Conservation (phyloP, 176 grass and related monocot species). For the Elymus sibiricus region DNA sequence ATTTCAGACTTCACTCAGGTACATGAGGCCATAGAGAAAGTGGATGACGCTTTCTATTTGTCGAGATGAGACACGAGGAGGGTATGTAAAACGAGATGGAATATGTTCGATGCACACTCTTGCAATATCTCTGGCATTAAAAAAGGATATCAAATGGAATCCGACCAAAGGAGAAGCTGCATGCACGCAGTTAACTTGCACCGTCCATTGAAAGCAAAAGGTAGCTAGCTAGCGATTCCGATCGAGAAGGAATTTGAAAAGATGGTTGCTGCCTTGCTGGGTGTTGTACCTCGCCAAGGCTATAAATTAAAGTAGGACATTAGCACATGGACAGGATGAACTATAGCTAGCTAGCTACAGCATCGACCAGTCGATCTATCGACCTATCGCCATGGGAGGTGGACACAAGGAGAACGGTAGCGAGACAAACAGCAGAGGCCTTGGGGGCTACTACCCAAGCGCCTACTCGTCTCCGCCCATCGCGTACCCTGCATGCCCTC, state of each 20-base stretch:
- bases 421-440: background rate
- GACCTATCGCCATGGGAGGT: slow-evolving; percentile 11
- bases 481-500: background rate
- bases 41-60: too few species aligned
- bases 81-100: background rate
- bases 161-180: background rate
- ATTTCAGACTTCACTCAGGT: too few species aligned
- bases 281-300: background rate
- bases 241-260: background rate
- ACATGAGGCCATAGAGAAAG: too few species aligned
- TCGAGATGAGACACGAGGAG: too few species aligned
- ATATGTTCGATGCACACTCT: background rate
- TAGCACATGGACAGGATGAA: background rate
- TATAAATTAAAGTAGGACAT: background rate
- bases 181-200: background rate
- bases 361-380: background rate
- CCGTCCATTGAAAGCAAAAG: slow-evolving; percentile 7
- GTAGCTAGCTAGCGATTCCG: background rate
- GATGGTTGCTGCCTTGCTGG: background rate
- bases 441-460: background rate
- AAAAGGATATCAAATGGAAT: background rate
- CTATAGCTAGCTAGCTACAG: background rate
- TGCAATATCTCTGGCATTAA: background rate
- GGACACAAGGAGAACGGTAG: background rate
- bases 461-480: background rate